These are phyloP conservation scores for Oidiodendron maius DNA, from an alignment of 495 filamentous ascomycete species.

Conservation along the genomic window DNA sequence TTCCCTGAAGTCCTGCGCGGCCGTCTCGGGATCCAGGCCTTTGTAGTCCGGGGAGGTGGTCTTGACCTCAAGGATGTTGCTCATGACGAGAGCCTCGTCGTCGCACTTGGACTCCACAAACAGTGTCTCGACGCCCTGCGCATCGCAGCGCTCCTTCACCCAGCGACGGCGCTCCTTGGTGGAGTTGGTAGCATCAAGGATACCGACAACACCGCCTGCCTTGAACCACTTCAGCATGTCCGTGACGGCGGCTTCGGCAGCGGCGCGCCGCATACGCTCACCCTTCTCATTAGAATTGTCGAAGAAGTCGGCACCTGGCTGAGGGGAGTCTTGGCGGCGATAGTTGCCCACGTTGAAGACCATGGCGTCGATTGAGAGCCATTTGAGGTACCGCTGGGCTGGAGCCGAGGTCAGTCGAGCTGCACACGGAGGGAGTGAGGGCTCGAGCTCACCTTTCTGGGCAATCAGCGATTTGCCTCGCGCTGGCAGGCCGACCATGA, in stretches of 20 bases:
- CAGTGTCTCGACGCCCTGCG: conserved; percentile 76
- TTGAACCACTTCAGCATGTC: conserved; percentile 94
- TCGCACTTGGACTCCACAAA: conserved; percentile 97
- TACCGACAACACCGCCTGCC: conserved; percentile 72
- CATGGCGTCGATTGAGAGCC: conserved; percentile 88
- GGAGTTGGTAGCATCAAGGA: conserved; percentile 93
- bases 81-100: conserved; percentile 90
- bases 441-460: conserved; percentile 79
- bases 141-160: conserved; percentile 69
- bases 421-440: no score
- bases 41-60: conserved; percentile 91
- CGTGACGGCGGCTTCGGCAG: conserved; percentile 79
- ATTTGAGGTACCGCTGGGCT: conserved; percentile 94
- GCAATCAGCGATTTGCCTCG: conserved; percentile 96
- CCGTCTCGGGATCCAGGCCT: conserved; percentile 87
- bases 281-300: conserved; percentile 82
- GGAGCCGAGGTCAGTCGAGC: conserved; percentile 4
- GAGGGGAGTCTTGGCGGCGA: conserved; percentile 77
- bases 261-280: conserved; percentile 78
- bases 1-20: conserved; percentile 85
- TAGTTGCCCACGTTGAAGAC: conserved; percentile 98
- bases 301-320: conserved; percentile 88
- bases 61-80: conserved; percentile 96
- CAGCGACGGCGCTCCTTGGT: conserved; percentile 84
- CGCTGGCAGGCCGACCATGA: conserved; percentile 96